phyloP scores from a whole-genome alignment of 2,329 filamentous ascomycete species.

The Parastagonospora nodorum region DNA sequence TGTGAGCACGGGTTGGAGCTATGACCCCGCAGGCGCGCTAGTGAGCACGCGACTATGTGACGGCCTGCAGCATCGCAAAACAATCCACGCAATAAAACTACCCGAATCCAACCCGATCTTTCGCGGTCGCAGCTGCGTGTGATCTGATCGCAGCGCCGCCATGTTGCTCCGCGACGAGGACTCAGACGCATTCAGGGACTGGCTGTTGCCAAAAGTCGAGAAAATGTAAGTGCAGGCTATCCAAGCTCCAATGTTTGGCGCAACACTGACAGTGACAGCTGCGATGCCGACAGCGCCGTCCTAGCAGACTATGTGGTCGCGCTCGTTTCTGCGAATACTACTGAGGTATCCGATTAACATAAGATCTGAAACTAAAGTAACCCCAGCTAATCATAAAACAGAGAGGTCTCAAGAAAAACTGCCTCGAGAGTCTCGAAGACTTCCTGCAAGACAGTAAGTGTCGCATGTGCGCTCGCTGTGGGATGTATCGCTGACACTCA shows the following conservation, averaged over 20 bases:
- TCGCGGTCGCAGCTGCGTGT: conserved; percentile 5
- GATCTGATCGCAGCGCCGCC: conserved; percentile 9
- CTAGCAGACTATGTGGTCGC: conserved; percentile 85
- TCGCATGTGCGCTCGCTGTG: neutral
- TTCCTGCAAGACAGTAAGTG: conserved; percentile 71
- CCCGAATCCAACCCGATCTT: neutral
- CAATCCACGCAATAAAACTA: neutral
- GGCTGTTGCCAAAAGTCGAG: conserved; percentile 78
- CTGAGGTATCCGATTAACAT: conserved; percentile 47
- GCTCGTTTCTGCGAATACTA: conserved; percentile 68
- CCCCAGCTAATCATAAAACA: too few relatives aligned
- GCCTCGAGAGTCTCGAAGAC: conserved; percentile 73
- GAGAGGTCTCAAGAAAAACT: conserved; percentile 66
- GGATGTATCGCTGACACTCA: conserved; percentile 10
- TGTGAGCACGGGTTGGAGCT: conserved; percentile 19
- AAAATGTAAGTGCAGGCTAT: conserved; percentile 64
- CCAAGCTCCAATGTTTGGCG: neutral
- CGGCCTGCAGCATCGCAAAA: neutral
- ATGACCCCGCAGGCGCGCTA: conserved; percentile 14
- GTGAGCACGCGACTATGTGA: conserved; percentile 13
- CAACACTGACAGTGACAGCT: conserved; percentile 53
- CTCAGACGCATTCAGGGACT: conserved; percentile 68
- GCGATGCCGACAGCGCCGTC: conserved; percentile 79
- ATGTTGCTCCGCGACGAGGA: conserved; percentile 63
- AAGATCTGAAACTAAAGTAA: too few relatives aligned